phyloP scores from a whole-genome alignment of 306 rosid genomes.

The Leucaena leucocephala region DNA sequence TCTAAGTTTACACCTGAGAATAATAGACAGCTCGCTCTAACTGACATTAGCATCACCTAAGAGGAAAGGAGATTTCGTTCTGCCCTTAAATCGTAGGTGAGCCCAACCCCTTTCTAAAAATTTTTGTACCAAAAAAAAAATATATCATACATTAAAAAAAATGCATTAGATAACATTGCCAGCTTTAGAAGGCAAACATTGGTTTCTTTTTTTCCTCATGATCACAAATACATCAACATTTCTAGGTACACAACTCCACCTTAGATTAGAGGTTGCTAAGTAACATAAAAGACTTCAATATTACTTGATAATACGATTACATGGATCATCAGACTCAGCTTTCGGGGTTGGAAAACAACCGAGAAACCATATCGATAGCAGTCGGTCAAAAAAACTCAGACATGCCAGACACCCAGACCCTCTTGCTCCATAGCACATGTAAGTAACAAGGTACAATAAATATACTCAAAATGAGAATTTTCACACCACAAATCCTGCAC shows the following conservation, averaged over 20 bases:
- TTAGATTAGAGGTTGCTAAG: conserved; percentile 24
- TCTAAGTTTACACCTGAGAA: too few relatives aligned
- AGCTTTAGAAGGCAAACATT: conserved; percentile 20
- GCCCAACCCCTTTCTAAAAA: too few relatives aligned
- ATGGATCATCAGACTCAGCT: conserved; percentile 30
- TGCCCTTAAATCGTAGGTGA: too few relatives aligned
- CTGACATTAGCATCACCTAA: too few relatives aligned
- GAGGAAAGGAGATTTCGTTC: too few relatives aligned
- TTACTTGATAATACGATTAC: conserved; percentile 23
- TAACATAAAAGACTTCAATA: conserved; percentile 7
- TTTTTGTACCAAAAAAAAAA: too few relatives aligned
- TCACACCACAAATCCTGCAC: conserved; percentile 48
- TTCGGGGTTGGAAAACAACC: conserved; percentile 30
- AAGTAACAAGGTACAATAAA: conserved; percentile 27
- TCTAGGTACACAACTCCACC: conserved; percentile 25
- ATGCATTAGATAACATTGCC: background rate
- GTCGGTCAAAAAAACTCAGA: conserved; percentile 32
- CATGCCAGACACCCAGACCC: conserved; percentile 45
- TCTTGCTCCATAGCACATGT: conserved; percentile 42
- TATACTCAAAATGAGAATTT: conserved; percentile 31
- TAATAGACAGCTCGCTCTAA: too few relatives aligned
- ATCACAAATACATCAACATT: conserved; percentile 29
- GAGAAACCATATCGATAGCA: conserved; percentile 25
- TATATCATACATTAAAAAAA: too few relatives aligned
- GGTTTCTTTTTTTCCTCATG: background rate